Evolutionary conservation across 2,329 filamentous ascomycete genomes (phyloP), one percentile per base, ranked within the genome.

Genomic region (Ophiostoma piceae): DNA sequence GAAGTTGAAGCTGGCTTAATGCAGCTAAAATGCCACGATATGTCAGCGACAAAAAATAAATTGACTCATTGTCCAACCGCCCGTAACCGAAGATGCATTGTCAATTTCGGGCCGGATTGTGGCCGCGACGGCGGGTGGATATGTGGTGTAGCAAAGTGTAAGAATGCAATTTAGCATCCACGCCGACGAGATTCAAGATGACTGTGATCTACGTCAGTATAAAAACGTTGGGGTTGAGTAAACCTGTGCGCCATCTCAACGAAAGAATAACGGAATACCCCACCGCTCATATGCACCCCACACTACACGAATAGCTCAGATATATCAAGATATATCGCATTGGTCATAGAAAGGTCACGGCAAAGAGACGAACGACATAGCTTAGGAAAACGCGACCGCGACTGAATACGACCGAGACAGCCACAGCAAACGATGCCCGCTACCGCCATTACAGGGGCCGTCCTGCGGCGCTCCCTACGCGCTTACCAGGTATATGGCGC

Each of bases 401-500:
- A 19, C 16, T 19, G 43, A 47, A 16, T 47, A 1, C 51, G 7
- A 26, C 26, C 43, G 57, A 22, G n/a, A 68, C 57, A 14, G 47
- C 67, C 26, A 68, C 67, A 22, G 43, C 19, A 12, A 12, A 32
- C 41, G 29, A 69, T 69, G 68, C 41, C 68, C 29, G 41, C 41
- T 29, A 66, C 60, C 3, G 41, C 41, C 60, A 66, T 66, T 14
- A 66, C 68, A 4, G 66, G 69, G 19, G 22, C 87, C 68, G 82
- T 87, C 66, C 82, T 93, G 51, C 92, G 88, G 86, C 87, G 88
- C 71, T 86, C 85, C 9, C 82, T 94, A 69, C 86, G 87, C 72
- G 83, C 87, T 14, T 86, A 91, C 74, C 92, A 95, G 78, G 82
- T 96, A 51, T 96, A 91, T 75, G 92, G 92, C 37, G 90, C 92